phyloP scores from a whole-genome alignment of 148 eudicot species.

The Rhododendron kiyosumense region DNA sequence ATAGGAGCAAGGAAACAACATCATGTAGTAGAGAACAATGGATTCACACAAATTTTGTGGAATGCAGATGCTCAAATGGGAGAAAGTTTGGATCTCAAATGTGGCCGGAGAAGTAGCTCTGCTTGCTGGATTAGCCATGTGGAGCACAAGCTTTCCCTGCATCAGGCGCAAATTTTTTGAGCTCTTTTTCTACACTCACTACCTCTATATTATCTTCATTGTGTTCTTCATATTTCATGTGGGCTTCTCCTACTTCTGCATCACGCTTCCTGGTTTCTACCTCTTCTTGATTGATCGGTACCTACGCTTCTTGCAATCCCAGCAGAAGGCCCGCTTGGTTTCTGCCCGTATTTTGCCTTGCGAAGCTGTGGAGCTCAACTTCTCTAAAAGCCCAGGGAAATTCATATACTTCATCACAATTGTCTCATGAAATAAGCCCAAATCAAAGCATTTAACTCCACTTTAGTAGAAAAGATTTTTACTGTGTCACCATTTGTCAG shows the following conservation, averaged over 20 bases:
- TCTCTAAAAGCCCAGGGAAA: conserved; percentile 51
- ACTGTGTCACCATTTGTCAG: not conserved
- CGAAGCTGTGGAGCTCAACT: conserved; percentile 63
- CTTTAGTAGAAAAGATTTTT: not conserved
- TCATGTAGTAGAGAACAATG: not conserved
- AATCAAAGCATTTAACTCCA: not conserved
- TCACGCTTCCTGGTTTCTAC: conserved; percentile 41
- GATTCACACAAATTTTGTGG: conserved; percentile 5
- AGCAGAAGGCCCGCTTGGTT: conserved; percentile 28
- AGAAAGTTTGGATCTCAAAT: conserved; percentile 24
- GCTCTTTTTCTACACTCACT: conserved; percentile 50
- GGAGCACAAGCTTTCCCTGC: conserved; percentile 33
- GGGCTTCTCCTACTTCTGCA: conserved; percentile 29
- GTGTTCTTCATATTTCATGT: conserved; percentile 40
- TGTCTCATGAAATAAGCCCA: not conserved
- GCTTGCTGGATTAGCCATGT: conserved; percentile 34
- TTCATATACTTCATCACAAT: not conserved
- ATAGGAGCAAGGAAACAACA: too few relatives aligned
- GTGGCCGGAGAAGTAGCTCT: conserved; percentile 45
- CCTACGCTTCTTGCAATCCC: conserved; percentile 42
- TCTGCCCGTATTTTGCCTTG: conserved; percentile 54
- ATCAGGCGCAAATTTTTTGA: conserved; percentile 45
- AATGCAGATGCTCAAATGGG: conserved; percentile 41
- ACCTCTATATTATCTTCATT: conserved; percentile 38
- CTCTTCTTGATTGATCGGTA: conserved; percentile 50